Evolutionary conservation across 2,329 filamentous ascomycete genomes (phyloP), one percentile per base, ranked within the genome.

Genomic region (Colletotrichum chlorophyti): DNA sequence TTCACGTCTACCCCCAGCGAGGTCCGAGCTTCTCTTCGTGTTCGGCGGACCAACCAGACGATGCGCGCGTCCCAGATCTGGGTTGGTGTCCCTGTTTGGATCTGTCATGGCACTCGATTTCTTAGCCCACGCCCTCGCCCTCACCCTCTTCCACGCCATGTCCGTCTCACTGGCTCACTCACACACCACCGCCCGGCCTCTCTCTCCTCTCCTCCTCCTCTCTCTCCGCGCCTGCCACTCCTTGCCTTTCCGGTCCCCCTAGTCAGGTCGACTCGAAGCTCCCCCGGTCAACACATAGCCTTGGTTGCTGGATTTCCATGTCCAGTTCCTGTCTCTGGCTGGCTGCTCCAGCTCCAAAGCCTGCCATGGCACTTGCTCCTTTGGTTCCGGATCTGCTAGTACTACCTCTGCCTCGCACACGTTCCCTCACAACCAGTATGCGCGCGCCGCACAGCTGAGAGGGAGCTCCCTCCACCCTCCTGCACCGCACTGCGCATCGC

Each of bases 21-120:
- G 35, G 60, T 57, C 60, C 60, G 57, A 62, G 60, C 60, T 62
- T 42, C 26, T 19, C 38, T 23, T n/a, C n/a, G n/a, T 24, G 50
- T 41, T 60, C 48, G 57, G 19, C 27, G 9, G 48, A 48, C 57
- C 60, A 60, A 60, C 57, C 46, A 60, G 29, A 53, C 48, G n/a
- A 24, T n/a, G 31, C 21, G 40, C 47, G 26, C 23, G 19, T 15
- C 17, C 19, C 50, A 49, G n/a, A 27, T 43, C 46, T 23, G 45
- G n/a, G 15, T 31, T 58, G 46, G 9, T 38, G n/a, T 61, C 59
- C 48, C 54, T 58, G 54, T 59, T 59, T 59, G 43, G 49, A 60
- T 62, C 60, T 61, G 24, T 38, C 46, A 52, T 15, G 40, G 12
- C 42, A 29, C 14, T 43, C 46, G 57, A 43, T 32, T 60, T 24